phyloP scores from a whole-genome alignment of 495 filamentous ascomycete genomes.

The Aspergillus avenaceus region DNA sequence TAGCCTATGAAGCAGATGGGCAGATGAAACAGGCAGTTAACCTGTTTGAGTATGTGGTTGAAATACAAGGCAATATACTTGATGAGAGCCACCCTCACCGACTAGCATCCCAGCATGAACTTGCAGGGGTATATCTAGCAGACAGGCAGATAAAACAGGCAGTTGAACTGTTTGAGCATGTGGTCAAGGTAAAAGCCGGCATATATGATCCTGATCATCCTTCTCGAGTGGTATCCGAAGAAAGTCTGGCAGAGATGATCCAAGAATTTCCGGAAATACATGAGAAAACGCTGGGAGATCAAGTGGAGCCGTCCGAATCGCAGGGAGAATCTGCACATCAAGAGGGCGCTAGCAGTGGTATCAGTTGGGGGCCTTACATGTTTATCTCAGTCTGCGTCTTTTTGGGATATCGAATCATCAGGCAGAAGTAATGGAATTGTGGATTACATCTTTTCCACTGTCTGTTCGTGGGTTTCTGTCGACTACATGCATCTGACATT shows the following conservation, averaged over 20 bases:
- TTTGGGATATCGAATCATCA: too few relatives aligned
- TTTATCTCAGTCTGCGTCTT: too few relatives aligned
- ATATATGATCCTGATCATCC: constrained; percentile 18
- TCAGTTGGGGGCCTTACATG: too few relatives aligned
- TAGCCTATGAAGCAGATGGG: constrained; percentile 22
- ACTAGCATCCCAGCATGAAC: constrained; percentile 22
- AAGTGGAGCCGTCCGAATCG: too few relatives aligned
- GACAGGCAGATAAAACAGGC: constrained; percentile 20
- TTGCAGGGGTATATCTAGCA: constrained; percentile 24
- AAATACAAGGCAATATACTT: constrained; percentile 14
- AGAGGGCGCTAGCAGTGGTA: too few relatives aligned
- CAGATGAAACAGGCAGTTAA: constrained; percentile 26
- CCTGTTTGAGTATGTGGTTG: constrained; percentile 30
- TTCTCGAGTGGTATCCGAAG: constrained; percentile 26
- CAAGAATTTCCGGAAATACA: too few relatives aligned
- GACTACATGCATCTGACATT: too few relatives aligned
- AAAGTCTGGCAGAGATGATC: constrained; percentile 32
- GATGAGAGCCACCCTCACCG: constrained; percentile 22
- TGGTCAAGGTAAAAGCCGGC: constrained; percentile 23
- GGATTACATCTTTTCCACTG: too few relatives aligned
- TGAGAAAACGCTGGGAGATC: too few relatives aligned
- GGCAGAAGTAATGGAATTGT: too few relatives aligned
- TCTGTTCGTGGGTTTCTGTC: too few relatives aligned
- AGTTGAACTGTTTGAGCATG: constrained; percentile 26
- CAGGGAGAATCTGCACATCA: too few relatives aligned